These are phyloP conservation scores for Tetratostichococcus sp. DNA, from an alignment of 139 green algal genomes.

Conservation along the genomic window DNA sequence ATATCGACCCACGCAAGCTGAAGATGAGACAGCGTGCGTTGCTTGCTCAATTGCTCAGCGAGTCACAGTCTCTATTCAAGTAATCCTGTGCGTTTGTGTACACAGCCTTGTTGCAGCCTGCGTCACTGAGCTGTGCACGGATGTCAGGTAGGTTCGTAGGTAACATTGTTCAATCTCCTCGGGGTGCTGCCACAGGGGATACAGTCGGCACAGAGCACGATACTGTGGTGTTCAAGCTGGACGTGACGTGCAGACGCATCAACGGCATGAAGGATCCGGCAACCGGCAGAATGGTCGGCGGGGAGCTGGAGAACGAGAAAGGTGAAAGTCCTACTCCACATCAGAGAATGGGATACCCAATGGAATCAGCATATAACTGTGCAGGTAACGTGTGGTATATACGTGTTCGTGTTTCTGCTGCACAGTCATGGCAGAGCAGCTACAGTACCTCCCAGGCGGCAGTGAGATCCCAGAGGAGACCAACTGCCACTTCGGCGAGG, in stretches of 20 bases:
- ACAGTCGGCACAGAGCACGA: slow-evolving; percentile 55
- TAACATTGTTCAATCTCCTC: too few relatives aligned
- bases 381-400: too few relatives aligned
- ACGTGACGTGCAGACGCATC: slow-evolving; percentile 41
- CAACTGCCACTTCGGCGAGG: slow-evolving; percentile 51
- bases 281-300: background rate
- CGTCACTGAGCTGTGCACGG: too few relatives aligned
- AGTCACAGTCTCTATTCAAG: too few relatives aligned
- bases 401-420: background rate
- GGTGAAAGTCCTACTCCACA: too few relatives aligned
- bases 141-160: too few relatives aligned
- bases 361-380: too few relatives aligned
- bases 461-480: slow-evolving; percentile 87
- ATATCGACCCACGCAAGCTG: slow-evolving; percentile 75
- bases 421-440: slow-evolving; percentile 49
- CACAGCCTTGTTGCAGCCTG: too few relatives aligned
- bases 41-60: too few relatives aligned
- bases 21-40: slow-evolving; percentile 13
- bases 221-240: slow-evolving; percentile 67
- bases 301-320: slow-evolving; percentile 52
- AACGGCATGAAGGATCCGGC: background rate
- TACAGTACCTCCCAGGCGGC: slow-evolving; percentile 84
- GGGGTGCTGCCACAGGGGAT: slow-evolving; percentile 14
- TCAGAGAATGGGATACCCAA: too few relatives aligned
- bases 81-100: too few relatives aligned